These are phyloP conservation scores for Fusarium nygamai DNA, from an alignment of 2,329 filamentous ascomycete genomes.

Conservation along the genomic window DNA sequence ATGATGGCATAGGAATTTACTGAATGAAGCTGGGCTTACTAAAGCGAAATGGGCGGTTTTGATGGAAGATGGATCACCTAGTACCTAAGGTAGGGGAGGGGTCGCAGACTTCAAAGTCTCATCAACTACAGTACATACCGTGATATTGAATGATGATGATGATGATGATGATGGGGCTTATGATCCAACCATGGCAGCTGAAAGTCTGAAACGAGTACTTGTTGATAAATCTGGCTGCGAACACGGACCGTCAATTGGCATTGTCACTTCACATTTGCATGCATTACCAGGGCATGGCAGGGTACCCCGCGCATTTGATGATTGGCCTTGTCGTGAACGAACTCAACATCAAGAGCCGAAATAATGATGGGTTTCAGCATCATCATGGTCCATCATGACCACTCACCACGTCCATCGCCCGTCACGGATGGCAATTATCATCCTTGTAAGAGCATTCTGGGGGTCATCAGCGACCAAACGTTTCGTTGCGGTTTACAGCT, in stretches of 20 bases:
- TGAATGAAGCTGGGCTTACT: constrained; percentile 1
- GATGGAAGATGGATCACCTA: background rate
- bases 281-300: background rate
- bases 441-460: background rate
- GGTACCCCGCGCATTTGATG: constrained; percentile 19
- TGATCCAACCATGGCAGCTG: constrained; percentile 11
- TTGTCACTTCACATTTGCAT: background rate
- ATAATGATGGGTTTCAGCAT: constrained; percentile 35
- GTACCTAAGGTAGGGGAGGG: background rate
- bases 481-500: background rate
- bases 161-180: background rate
- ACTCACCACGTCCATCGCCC: background rate
- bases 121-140: background rate
- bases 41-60: background rate
- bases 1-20: background rate
- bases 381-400: constrained; percentile 34
- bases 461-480: background rate
- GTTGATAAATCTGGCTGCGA: background rate
- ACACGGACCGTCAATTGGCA: background rate
- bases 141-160: background rate
- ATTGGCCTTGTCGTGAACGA: constrained; percentile 16
- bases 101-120: background rate
- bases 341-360: background rate
- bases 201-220: constrained; percentile 20
- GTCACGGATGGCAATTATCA: background rate